Conservation (phyloP, 1,139 yeast species). For the Kodamaea ohmeri region DNA sequence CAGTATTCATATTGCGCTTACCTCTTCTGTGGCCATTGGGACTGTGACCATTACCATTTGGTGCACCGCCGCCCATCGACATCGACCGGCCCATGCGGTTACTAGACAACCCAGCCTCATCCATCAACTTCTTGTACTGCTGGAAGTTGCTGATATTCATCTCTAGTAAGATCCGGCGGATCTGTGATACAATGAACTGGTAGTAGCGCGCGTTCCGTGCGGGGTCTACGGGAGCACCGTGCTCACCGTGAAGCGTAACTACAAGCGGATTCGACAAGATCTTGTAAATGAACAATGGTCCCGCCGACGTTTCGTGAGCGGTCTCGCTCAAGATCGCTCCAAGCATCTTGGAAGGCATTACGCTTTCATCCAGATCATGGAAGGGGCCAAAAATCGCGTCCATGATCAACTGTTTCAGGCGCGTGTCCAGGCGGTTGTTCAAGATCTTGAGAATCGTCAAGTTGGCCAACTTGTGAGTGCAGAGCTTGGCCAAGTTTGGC, state of each 20-base stretch:
- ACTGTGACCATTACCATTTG: constrained; percentile 11
- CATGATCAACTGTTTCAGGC: constrained; percentile 61
- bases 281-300: constrained; percentile 83
- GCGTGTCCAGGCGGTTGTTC: constrained; percentile 63
- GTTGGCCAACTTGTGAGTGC: constrained; percentile 85
- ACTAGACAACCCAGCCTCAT: constrained; percentile 77
- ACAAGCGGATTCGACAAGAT: constrained; percentile 64
- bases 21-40: constrained; percentile 19
- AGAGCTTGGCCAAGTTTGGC: constrained; percentile 61
- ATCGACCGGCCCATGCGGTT: constrained; percentile 33
- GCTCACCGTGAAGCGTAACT: constrained; percentile 36
- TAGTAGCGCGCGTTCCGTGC: constrained; percentile 44
- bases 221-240: constrained; percentile 16
- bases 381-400: constrained; percentile 60
- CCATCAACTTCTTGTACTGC: constrained; percentile 83
- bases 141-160: constrained; percentile 57
- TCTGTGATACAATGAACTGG: constrained; percentile 56
- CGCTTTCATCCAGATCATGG: constrained; percentile 27
- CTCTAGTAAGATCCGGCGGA: constrained; percentile 58
- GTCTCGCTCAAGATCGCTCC: constrained; percentile 53
- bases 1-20: constrained; percentile 20
- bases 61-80: constrained; percentile 20
- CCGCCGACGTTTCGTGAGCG: constrained; percentile 51
- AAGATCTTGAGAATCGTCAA: constrained; percentile 78
- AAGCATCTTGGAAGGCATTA: constrained; percentile 29